Base-by-base conservation (phyloP, 2,329 filamentous ascomycete genomes). In the Neurospora sp. region DNA sequence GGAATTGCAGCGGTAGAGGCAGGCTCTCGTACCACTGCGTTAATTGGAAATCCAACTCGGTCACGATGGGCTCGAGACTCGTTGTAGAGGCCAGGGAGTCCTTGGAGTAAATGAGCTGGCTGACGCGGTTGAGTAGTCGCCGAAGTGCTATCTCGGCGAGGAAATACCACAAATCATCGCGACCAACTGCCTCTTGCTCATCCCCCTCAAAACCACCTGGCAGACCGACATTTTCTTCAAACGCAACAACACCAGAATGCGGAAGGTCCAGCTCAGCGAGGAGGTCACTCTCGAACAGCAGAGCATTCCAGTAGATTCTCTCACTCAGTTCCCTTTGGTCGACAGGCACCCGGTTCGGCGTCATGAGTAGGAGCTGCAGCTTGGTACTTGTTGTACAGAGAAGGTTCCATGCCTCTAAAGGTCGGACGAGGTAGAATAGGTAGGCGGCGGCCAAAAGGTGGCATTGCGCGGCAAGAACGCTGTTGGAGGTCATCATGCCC, bases 81-180 rank as follows among this genome's bases (percentile, higher is more conserved):
- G 89, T 88, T 19, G 91, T 91, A 13, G 91, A 90, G 17, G 89
- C 86, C 78, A 89, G 87, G 3, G 88, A 90, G 76, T 90, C 88
- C 76, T 91, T 91, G 67, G 90, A 90, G 78, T 93, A 93, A 73
- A 93, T 91, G 75, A 93, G 87, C 77, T 93, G 90, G 81, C 90
- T 93, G 75, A 93, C 91, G 71, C 91, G 86, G 78, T 93, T 93
- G 74, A 95, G 84, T 3, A 96, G 85, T 70, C 92, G 84, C 66
- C 92, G 87, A 13, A 96, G 82, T 4, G 91, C 92, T 72, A 96
- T 94, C 76, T 95, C 92, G 43, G 92, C 92, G 38, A 95, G 82
- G 75, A 95, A 95, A 77, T 96, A 96, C 91, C 92, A 95, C 15
- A 95, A 82, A 71, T 95, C 91, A 75, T 95, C 92, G 67, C 88